These are phyloP conservation scores for Talaromyces sp. DNA, from an alignment of 2,329 filamentous ascomycete genomes.

Conservation along the genomic window DNA sequence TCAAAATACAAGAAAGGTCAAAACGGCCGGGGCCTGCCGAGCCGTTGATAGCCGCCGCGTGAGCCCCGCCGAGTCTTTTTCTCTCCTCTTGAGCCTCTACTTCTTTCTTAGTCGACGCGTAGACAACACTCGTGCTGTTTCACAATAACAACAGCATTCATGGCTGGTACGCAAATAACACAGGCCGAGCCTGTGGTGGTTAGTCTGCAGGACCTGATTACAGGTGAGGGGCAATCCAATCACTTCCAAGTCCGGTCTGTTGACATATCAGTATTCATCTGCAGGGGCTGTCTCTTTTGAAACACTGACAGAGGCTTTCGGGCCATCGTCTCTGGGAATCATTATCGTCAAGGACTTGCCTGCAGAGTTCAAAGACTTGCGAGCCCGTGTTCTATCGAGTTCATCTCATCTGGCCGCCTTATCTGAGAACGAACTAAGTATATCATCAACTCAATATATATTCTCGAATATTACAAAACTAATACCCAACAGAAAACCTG, in stretches of 20 bases:
- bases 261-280: not conserved
- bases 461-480: constrained; percentile 30
- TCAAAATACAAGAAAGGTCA: not conserved
- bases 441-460: constrained; percentile 31
- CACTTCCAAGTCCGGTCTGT: not conserved
- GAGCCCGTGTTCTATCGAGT: constrained; percentile 73
- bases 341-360: constrained; percentile 88
- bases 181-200: constrained; percentile 41
- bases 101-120: not conserved
- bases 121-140: not conserved
- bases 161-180: constrained; percentile 8
- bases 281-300: constrained; percentile 38
- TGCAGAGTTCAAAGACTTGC: constrained; percentile 62
- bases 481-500: constrained; percentile 32
- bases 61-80: not conserved
- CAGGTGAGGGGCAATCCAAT: constrained; percentile 31
- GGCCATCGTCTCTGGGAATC: constrained; percentile 83
- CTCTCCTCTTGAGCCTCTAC: not conserved
- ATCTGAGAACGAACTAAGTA: constrained; percentile 64
- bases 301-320: constrained; percentile 64
- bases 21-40: constrained; percentile 2
- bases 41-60: constrained; percentile 5
- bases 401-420: constrained; percentile 85
- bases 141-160: not conserved
- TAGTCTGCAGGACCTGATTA: constrained; percentile 42